Evolutionary conservation across 1,284 basidiomycete genomes (phyloP).

Genomic region (Volvariella surrecta): DNA sequence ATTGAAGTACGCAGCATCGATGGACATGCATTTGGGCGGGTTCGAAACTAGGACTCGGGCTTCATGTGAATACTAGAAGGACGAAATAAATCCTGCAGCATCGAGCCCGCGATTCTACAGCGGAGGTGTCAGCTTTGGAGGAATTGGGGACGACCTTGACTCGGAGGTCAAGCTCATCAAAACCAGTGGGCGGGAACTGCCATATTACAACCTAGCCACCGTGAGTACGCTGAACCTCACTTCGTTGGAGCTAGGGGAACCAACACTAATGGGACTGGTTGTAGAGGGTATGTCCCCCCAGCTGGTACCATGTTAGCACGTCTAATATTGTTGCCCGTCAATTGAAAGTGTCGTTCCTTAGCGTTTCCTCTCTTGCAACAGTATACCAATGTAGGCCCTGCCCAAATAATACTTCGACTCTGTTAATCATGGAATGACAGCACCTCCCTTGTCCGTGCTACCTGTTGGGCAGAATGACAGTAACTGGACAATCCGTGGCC

Average conservation of each 20-base stretch:
- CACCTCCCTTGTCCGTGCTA: slow-evolving; percentile 14
- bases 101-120: slow-evolving; percentile 17
- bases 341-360: slow-evolving; percentile 8
- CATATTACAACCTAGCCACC: slow-evolving; percentile 24
- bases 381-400: slow-evolving; percentile 23
- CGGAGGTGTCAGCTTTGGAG: slow-evolving; percentile 23
- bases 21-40: slow-evolving; percentile 22
- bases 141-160: slow-evolving; percentile 19
- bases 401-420: background rate
- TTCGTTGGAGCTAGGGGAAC: slow-evolving; percentile 26
- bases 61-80: slow-evolving; percentile 17
- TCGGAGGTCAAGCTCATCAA: slow-evolving; percentile 21
- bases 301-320: slow-evolving; percentile 18
- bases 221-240: slow-evolving; percentile 25
- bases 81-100: too few relatives aligned
- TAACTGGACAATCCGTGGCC: slow-evolving; percentile 26
- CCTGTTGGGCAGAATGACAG: slow-evolving; percentile 13
- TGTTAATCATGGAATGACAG: slow-evolving; percentile 13
- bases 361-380: slow-evolving; percentile 23
- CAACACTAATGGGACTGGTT: slow-evolving; percentile 1
- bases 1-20: slow-evolving; percentile 24
- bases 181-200: slow-evolving; percentile 2
- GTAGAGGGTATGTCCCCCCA: slow-evolving; percentile 12
- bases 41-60: slow-evolving; percentile 24
- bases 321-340: background rate